These are phyloP conservation scores for Craterostigma plantagineum DNA, from an alignment of 257 asterid species.

Conservation along the genomic window DNA sequence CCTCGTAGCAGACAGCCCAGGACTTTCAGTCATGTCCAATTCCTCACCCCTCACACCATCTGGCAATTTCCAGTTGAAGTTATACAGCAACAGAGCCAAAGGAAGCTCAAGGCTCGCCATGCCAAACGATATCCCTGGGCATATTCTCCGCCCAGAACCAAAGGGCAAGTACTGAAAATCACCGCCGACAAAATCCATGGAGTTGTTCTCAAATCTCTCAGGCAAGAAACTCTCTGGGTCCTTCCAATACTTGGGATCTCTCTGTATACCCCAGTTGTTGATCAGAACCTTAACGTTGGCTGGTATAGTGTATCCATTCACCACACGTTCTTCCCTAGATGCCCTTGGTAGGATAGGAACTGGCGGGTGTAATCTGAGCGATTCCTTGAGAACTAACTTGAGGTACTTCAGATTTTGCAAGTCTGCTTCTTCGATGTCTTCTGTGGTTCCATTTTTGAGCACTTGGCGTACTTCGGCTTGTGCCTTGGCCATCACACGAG, in stretches of 20 bases:
- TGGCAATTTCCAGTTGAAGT: slow-evolving; percentile 18
- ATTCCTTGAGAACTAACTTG: slow-evolving; percentile 8
- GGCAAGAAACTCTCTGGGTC: slow-evolving; percentile 9
- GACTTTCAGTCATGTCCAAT: slow-evolving; percentile 10
- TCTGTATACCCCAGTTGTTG: slow-evolving; percentile 12
- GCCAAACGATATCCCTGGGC: slow-evolving; percentile 12
- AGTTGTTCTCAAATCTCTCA: slow-evolving; percentile 10
- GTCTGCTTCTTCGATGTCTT: slow-evolving; percentile 8
- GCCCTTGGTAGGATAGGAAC: slow-evolving; percentile 12
- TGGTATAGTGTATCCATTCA: slow-evolving; percentile 9
- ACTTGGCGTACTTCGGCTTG: slow-evolving; percentile 12
- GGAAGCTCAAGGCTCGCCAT: slow-evolving; percentile 10
- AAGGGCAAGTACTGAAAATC: slow-evolving; percentile 16
- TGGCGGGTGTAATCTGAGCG: slow-evolving; percentile 8
- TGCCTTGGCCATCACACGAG: slow-evolving; percentile 12
- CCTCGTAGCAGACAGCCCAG: slow-evolving; percentile 4
- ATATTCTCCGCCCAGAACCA: slow-evolving; percentile 20
- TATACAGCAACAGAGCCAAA: slow-evolving; percentile 11
- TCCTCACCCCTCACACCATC: slow-evolving; percentile 5
- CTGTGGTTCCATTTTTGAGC: slow-evolving; percentile 6
- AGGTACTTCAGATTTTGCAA: slow-evolving; percentile 9
- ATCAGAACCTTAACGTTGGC: slow-evolving; percentile 2
- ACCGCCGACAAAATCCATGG: slow-evolving; percentile 11
- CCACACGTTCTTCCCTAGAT: slow-evolving; percentile 6
- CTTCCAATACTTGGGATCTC: slow-evolving; percentile 13